Base-by-base conservation (phyloP, 352 stramenopile genomes). In the Phytopythium boreale region DNA sequence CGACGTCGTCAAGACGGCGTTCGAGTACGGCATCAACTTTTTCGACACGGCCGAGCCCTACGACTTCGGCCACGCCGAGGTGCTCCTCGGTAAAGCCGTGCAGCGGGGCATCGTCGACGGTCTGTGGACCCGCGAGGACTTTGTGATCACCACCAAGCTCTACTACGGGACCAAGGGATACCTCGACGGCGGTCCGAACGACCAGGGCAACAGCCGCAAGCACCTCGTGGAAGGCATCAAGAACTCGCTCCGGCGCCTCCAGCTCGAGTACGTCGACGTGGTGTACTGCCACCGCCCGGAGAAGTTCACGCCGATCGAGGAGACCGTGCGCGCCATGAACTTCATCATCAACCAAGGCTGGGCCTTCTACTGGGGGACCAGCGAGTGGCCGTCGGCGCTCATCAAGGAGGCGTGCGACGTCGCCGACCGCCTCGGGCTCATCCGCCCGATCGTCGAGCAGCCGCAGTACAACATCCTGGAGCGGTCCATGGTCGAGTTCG, bases 251-350 rank as follows among this genome's bases (percentile, higher is more conserved):
- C 4, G 11, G 34, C 34, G 34, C 17, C 39, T 82, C 29, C 56
- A 62, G 0, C 59, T 70, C 15, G 57, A 75, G 9, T 74, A 74
- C 44, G 70, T 82, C 1, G 75, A 80, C 39, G n/a, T 82, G 19
- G 51, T 80, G 20, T 60, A 56, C 52, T 67, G 51, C 20, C 58
- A 63, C n/a, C 58, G 44, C 59, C 24, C 24, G 11, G 46, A 57
- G 26, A 22, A 39, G 20, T 50, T 39, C 59, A 64, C 46, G 15
- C 59, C 47, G 15, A 65, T 69, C 39, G 39, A 46, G 14, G 17
- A n/a, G 39, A n/a, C 39, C 39, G 39, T 46, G 34, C 34, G 39
- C 12, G 39, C 14, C 12, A 46, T 46, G 39, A 39, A 46, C 39
- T 19, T 46, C 39, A 46, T 46, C 39, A n/a, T 46, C 39, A n/a